Base-by-base conservation (phyloP, 2,329 filamentous ascomycete genomes). In the Phaeomoniella chlamydospora region DNA sequence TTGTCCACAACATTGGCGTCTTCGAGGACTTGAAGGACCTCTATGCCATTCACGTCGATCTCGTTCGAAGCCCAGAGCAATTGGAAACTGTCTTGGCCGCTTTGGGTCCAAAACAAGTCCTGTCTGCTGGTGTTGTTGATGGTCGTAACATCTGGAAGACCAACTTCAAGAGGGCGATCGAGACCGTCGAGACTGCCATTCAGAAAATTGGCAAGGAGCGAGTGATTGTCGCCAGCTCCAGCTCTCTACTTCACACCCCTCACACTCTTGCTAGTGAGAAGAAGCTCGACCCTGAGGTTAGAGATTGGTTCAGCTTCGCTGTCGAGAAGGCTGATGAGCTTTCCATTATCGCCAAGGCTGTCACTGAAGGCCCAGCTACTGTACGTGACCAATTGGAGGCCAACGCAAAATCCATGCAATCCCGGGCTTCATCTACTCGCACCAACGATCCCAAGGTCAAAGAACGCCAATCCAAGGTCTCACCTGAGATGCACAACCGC, bases 131-230 rank as follows among this genome's bases (percentile, higher is more conserved):
- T 84, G 82, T 98, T 51, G 90, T 98, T 49, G 87, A 98, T 54
- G 90, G 90, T 54, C 86, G 90, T 56, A 98, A 98, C 76, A 96
- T 98, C 73, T 98, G 90, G 90, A 98, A 98, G 83, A 94, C 86
- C 67, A 93, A 96, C 79, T 81, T 94, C 70, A 82, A 93, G 76
- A 77, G 76, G 53, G 86, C 90, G 55, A 92, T 98, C 47, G 87
- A 90, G 71, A 75, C 69, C 45, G 80, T 90, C 43, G 85, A 96
- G 76, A 70, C 75, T 41, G 90, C 88, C 46, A 70, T 96, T 53
- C 84, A 94, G 71, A 85, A 93, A 71, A 77, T 98, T 45, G 88
- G 90, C 68, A 88, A 94, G 74, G 87, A 96, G 49, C 84, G 90
- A 57, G 88, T 98, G 61, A 83, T 98, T 49, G 85, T 94, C 50